These are phyloP conservation scores for Botryotinia narcissicola DNA, from an alignment of 2,329 filamentous ascomycete genomes.

Conservation along the genomic window DNA sequence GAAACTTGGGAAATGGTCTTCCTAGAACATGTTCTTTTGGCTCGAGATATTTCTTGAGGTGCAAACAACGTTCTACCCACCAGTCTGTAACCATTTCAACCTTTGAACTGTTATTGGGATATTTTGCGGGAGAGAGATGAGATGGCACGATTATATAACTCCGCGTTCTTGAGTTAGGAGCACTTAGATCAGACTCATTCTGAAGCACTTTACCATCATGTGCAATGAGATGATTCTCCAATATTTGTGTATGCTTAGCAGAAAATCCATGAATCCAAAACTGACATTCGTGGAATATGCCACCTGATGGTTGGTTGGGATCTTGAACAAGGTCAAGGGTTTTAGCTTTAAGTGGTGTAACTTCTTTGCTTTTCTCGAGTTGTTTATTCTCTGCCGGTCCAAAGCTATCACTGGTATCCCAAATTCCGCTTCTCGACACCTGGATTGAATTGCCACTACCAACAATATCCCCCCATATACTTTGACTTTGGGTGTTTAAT, in stretches of 20 bases:
- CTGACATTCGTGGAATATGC: constrained; percentile 44
- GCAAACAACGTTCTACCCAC: constrained; percentile 87
- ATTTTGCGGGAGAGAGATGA: constrained; percentile 37
- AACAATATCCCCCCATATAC: constrained; percentile 89
- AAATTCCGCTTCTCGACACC: constrained; percentile 34
- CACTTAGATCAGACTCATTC: constrained; percentile 27
- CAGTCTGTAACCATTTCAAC: constrained; percentile 73
- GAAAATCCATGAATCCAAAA: constrained; percentile 46
- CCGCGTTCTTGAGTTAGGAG: constrained; percentile 21
- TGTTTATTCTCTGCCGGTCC: neutral
- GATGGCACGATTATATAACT: constrained; percentile 46
- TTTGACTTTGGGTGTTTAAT: constrained; percentile 73
- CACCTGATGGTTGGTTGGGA: constrained; percentile 26
- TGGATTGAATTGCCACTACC: constrained; percentile 42
- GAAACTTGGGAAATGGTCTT: constrained; percentile 70
- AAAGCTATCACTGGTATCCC: constrained; percentile 28
- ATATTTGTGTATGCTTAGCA: constrained; percentile 40
- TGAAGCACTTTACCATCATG: constrained; percentile 38
- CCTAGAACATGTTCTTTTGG: constrained; percentile 71
- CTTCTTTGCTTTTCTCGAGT: constrained; percentile 6
- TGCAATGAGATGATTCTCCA: constrained; percentile 40
- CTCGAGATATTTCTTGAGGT: constrained; percentile 68
- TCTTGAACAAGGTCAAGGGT: constrained; percentile 25
- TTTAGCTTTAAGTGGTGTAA: neutral
- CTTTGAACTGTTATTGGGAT: constrained; percentile 38